phyloP scores from a whole-genome alignment of 2,329 filamentous ascomycete genomes.

The Talaromyces sp. region DNA sequence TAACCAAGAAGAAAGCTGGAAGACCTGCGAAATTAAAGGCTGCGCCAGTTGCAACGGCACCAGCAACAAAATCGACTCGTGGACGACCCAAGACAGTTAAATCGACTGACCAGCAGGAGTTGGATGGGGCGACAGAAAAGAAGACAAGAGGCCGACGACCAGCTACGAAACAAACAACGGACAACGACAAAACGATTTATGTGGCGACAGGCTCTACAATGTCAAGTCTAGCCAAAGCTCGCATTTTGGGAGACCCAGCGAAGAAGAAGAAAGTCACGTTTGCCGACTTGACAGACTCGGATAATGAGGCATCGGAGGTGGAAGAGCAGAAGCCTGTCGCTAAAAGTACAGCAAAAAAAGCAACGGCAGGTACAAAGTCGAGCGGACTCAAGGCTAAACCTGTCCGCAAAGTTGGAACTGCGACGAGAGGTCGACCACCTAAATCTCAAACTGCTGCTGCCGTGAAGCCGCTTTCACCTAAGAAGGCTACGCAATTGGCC shows the following conservation, averaged over 20 bases:
- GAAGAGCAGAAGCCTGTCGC: conserved; percentile 13
- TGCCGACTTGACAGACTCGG: conserved; percentile 40
- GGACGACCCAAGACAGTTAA: conserved; percentile 14
- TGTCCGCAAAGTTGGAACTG: conserved; percentile 39
- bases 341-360: conserved; percentile 24
- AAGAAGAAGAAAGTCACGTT: conserved; percentile 48
- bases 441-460: conserved; percentile 26
- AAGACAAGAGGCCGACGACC: conserved; percentile 29
- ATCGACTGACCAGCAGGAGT: conserved; percentile 22
- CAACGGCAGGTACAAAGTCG: conserved; percentile 25
- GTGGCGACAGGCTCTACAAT: conserved; percentile 26
- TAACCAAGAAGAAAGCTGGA: conserved; percentile 24
- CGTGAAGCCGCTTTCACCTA: conserved; percentile 44
- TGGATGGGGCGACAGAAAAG: conserved; percentile 12
- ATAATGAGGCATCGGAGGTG: conserved; percentile 35
- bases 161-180: conserved; percentile 18
- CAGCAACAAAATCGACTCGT: conserved; percentile 18
- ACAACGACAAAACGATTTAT: conserved; percentile 23
- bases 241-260: conserved; percentile 27
- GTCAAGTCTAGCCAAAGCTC: conserved; percentile 28
- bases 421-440: conserved; percentile 31
- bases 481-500: conserved; percentile 47
- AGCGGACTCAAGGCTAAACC: conserved; percentile 45
- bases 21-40: conserved; percentile 20
- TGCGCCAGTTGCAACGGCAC: conserved; percentile 15